Percentiles rank a stretch among this genome's conserved stretches.
Conservation (phyloP, 768 basidiomycete genomes). For the Boletus sp. region DNA sequence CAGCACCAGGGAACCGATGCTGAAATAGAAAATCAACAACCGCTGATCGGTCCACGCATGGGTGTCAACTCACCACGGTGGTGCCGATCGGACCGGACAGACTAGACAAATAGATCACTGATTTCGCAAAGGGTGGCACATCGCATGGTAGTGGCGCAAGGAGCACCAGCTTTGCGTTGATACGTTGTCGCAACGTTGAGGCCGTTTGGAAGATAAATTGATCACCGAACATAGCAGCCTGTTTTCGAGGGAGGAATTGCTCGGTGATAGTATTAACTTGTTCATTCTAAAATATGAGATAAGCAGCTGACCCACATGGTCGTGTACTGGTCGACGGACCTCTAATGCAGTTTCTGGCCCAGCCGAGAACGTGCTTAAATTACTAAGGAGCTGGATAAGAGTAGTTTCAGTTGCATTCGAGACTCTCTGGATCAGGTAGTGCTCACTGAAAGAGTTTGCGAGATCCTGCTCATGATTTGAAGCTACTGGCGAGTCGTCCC, state of each 20-base stretch:
- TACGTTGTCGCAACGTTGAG: slow-evolving; percentile 16
- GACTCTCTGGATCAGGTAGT: neutral
- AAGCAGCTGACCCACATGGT: slow-evolving; percentile 2
- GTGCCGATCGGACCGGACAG: slow-evolving; percentile 23
- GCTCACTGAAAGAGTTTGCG: slow-evolving; percentile 30
- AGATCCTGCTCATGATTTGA: slow-evolving; percentile 29
- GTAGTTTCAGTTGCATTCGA: neutral
- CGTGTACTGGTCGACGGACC: slow-evolving; percentile 14
- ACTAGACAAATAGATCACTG: slow-evolving; percentile 31
- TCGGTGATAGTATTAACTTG: slow-evolving; percentile 21
- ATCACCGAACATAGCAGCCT: slow-evolving; percentile 28
- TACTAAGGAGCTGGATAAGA: slow-evolving; percentile 23
- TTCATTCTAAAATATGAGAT: slow-evolving; percentile 13
- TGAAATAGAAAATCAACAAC: slow-evolving; percentile 6
- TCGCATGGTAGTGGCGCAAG: slow-evolving; percentile 29
- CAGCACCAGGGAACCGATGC: slow-evolving; percentile 25
- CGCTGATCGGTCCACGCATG: neutral
- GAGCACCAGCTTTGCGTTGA: slow-evolving; percentile 27
- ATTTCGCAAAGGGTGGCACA: slow-evolving; percentile 30
- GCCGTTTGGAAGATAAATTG: slow-evolving; percentile 29
- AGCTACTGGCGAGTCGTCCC: neutral
- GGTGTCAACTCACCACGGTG: slow-evolving; percentile 23
- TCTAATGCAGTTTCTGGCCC: slow-evolving; percentile 9
- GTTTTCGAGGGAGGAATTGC: slow-evolving; percentile 30
- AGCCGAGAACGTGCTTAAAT: slow-evolving; percentile 18